Conservation (phyloP, 768 basidiomycete species). For the Boletus vinaceobasis region DNA sequence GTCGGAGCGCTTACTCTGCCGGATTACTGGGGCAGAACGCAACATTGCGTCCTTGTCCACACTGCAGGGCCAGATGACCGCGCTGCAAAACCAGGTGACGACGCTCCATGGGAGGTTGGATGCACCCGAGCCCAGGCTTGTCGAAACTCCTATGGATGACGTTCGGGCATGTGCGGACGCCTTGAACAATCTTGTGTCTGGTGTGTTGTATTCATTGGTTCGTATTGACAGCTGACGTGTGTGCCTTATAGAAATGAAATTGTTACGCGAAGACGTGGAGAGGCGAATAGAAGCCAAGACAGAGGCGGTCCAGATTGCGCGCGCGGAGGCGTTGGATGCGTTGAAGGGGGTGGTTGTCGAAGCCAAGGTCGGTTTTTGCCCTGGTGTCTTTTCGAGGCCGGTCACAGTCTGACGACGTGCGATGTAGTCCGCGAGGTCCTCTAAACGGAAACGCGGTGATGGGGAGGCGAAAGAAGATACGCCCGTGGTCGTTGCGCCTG, state of each 20-base stretch:
- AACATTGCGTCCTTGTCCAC: conserved; percentile 30
- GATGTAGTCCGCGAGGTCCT: conserved; percentile 33
- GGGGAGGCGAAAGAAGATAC: conserved; percentile 31
- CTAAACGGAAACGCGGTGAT: conserved; percentile 63
- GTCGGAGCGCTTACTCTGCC: conserved; percentile 28
- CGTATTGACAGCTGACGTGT: not conserved
- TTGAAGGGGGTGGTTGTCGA: conserved; percentile 36
- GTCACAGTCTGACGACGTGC: conserved; percentile 25
- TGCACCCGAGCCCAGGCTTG: conserved; percentile 2
- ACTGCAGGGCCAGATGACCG: conserved; percentile 23
- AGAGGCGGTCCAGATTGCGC: conserved; percentile 40
- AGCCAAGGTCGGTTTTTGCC: conserved; percentile 27
- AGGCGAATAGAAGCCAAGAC: conserved; percentile 47
- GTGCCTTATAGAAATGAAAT: conserved; percentile 40
- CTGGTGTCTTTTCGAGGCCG: conserved; percentile 3
- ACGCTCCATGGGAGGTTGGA: conserved; percentile 22
- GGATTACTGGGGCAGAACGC: conserved; percentile 27
- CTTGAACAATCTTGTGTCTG: conserved; percentile 40
- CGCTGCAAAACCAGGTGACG: conserved; percentile 18
- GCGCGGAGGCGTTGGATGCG: conserved; percentile 36
- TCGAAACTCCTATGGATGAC: conserved; percentile 18
- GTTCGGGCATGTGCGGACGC: conserved; percentile 31
- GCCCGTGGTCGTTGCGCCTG: not conserved
- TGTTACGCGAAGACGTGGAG: conserved; percentile 40
- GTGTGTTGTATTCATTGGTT: conserved; percentile 27